These are phyloP conservation scores for Fusarium albidum DNA, from an alignment of 2,329 filamentous ascomycete species.

Conservation along the genomic window DNA sequence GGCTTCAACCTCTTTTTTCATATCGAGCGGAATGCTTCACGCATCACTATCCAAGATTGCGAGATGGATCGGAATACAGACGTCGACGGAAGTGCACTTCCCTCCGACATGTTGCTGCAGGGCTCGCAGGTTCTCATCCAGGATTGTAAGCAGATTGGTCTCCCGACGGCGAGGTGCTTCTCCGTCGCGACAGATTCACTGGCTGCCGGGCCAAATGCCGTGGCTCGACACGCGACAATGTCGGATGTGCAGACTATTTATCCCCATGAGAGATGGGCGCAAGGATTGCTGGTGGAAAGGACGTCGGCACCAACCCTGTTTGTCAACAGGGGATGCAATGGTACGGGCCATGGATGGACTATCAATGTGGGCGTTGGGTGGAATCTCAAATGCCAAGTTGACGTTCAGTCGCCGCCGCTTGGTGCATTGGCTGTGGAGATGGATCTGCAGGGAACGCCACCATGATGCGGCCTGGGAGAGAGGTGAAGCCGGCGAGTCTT, in stretches of 20 bases:
- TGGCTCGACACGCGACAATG: conserved; percentile 22
- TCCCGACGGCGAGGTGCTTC: conserved; percentile 19
- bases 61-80: conserved; percentile 28
- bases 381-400: conserved; percentile 19
- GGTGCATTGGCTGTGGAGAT: conserved; percentile 29
- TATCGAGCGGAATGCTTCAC: conserved; percentile 17
- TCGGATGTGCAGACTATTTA: conserved; percentile 30
- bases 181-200: conserved; percentile 26
- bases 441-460: conserved; percentile 19
- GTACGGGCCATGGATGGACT: conserved; percentile 34
- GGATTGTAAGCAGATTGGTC: conserved; percentile 27
- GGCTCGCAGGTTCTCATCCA: conserved; percentile 31
- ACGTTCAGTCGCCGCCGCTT: conserved; percentile 28
- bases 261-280: conserved; percentile 35
- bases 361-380: conserved; percentile 36
- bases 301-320: conserved; percentile 13
- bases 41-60: conserved; percentile 25
- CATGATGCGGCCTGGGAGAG: neutral
- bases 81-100: conserved; percentile 12
- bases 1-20: conserved; percentile 35
- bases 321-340: conserved; percentile 17
- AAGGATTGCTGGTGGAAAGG: conserved; percentile 33
- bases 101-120: conserved; percentile 26
- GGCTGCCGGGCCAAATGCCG: conserved; percentile 29
- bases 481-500: conserved; percentile 22